These are phyloP conservation scores for Fraxinus xanthoxyloides DNA, from an alignment of 305 asterid genomes.

Conservation along the genomic window DNA sequence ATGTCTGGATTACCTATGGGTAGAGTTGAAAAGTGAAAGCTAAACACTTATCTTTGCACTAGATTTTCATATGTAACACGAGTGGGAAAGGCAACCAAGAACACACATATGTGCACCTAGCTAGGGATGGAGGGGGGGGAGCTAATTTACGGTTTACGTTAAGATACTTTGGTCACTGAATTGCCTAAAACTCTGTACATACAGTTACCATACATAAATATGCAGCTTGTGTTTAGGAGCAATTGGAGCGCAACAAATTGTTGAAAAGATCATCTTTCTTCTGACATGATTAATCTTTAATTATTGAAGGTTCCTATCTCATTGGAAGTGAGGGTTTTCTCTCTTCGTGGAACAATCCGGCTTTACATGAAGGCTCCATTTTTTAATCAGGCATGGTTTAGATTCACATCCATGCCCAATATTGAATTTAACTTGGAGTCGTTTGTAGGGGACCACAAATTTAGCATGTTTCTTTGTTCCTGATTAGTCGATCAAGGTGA, in stretches of 20 bases:
- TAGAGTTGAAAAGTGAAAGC: no score
- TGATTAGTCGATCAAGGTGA: conserved; percentile 80
- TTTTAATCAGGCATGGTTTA: conserved; percentile 89
- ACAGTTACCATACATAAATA: neutral
- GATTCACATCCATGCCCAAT: conserved; percentile 84
- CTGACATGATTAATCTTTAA: conserved; percentile 24
- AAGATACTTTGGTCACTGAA: neutral
- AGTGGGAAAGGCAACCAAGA: neutral
- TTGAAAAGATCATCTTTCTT: neutral
- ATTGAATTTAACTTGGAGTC: conserved; percentile 75
- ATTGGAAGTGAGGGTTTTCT: conserved; percentile 66
- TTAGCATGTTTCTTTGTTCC: conserved; percentile 62
- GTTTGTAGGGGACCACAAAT: conserved; percentile 67
- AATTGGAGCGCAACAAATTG: conserved; percentile 5
- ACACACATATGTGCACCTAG: no score
- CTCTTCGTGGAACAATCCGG: conserved; percentile 75
- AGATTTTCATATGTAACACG: neutral
- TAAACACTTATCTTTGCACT: neutral
- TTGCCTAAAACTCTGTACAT: neutral
- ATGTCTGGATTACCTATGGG: no score
- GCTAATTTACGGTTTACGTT: no score
- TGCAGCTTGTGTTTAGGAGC: conserved; percentile 3
- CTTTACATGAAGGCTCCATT: conserved; percentile 85
- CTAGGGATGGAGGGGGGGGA: neutral
- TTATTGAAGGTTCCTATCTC: conserved; percentile 80